Conservation (phyloP, 2,329 filamentous ascomycete genomes). For the Thyridium curvatum region DNA sequence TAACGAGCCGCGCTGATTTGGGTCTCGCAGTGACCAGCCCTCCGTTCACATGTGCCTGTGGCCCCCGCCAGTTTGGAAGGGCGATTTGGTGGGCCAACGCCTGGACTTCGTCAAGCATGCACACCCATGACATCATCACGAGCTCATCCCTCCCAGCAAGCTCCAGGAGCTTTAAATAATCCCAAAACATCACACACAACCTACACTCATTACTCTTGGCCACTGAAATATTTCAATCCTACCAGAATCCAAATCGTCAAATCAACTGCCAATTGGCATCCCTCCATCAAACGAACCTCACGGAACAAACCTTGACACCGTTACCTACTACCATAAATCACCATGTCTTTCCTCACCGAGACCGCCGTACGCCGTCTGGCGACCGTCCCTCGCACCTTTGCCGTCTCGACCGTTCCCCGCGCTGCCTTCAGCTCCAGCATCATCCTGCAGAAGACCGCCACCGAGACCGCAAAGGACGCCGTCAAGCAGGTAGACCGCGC, state of each 20-base stretch:
- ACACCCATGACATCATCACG: constrained; percentile 10
- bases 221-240: not conserved
- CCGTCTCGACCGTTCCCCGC: constrained; percentile 26
- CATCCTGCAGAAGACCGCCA: constrained; percentile 37
- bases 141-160: constrained; percentile 4
- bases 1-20: too few relatives aligned
- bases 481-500: constrained; percentile 53
- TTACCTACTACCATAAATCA: constrained; percentile 11
- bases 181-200: not conserved
- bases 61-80: too few relatives aligned
- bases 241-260: constrained; percentile 1
- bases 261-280: constrained; percentile 3
- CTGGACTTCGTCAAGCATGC: too few relatives aligned
- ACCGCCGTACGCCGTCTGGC: constrained; percentile 35
- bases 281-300: not conserved
- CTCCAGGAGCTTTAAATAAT: not conserved
- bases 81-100: too few relatives aligned
- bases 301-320: not conserved
- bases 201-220: constrained; percentile 1
- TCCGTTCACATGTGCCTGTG: too few relatives aligned
- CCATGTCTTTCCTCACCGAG: constrained; percentile 50
- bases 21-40: too few relatives aligned
- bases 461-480: constrained; percentile 52
- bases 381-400: constrained; percentile 27
- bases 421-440: constrained; percentile 42